phyloP scores from a whole-genome alignment of 495 filamentous ascomycete species.

The Neurospora discreta region DNA sequence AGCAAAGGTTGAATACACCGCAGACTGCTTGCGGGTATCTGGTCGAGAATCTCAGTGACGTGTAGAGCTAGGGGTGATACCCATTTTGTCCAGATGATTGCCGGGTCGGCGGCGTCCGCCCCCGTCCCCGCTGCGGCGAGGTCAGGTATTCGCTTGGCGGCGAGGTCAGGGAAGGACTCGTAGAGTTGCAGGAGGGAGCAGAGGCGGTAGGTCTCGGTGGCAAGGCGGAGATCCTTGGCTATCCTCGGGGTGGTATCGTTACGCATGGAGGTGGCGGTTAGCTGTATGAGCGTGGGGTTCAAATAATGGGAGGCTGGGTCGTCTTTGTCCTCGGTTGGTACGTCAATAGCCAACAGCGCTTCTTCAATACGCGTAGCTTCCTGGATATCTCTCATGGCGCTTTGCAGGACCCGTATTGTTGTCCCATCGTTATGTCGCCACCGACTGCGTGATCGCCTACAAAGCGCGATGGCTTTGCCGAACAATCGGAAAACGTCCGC shows the following conservation, averaged over 20 bases:
- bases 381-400: conserved; percentile 21
- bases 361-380: conserved; percentile 18
- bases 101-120: not conserved
- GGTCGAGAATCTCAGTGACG: conserved; percentile 13
- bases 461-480: conserved; percentile 24
- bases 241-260: not conserved
- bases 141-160: conserved; percentile 12
- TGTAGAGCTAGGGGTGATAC: conserved; percentile 18
- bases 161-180: conserved; percentile 21
- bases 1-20: conserved; percentile 24
- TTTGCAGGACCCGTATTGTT: conserved; percentile 17
- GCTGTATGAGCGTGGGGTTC: not conserved
- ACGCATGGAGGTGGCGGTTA: not conserved
- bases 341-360: conserved; percentile 8
- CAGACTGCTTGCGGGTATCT: conserved; percentile 12
- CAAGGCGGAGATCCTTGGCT: conserved; percentile 7
- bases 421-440: conserved; percentile 21
- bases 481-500: conserved; percentile 17
- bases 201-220: conserved; percentile 22
- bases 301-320: not conserved
- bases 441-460: conserved; percentile 20
- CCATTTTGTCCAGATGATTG: conserved; percentile 15
- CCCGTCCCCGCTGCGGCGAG: not conserved
- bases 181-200: conserved; percentile 23
- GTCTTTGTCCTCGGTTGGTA: not conserved